These are phyloP conservation scores for Helichrysum umbraculigerum DNA, from an alignment of 129 eudicot genomes.

Conservation along the genomic window DNA sequence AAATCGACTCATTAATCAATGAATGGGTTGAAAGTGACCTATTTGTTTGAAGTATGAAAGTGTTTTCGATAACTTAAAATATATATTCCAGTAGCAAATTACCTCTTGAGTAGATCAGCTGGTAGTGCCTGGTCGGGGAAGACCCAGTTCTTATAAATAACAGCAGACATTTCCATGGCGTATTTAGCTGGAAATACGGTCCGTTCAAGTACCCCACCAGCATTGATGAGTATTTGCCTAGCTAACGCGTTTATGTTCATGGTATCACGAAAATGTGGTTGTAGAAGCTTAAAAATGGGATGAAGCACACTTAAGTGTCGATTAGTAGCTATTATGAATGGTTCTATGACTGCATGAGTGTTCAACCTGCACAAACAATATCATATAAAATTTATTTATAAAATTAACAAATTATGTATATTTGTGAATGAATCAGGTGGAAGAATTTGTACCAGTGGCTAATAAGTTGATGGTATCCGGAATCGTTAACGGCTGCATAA, in stretches of 20 bases:
- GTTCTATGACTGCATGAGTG: slow-evolving; percentile 92
- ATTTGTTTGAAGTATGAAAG: no score
- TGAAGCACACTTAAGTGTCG: slow-evolving; percentile 80
- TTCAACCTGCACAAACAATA: slow-evolving; percentile 56
- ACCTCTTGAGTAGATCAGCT: slow-evolving; percentile 78
- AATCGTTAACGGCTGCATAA: slow-evolving; percentile 90
- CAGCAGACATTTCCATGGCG: slow-evolving; percentile 79
- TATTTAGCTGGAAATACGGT: slow-evolving; percentile 77
- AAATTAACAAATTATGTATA: neutral
- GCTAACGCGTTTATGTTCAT: slow-evolving; percentile 84
- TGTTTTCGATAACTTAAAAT: no score
- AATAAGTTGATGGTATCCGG: slow-evolving; percentile 91
- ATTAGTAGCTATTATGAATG: slow-evolving; percentile 78
- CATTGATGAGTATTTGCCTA: slow-evolving; percentile 74
- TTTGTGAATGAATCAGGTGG: neutral
- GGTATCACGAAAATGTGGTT: slow-evolving; percentile 90
- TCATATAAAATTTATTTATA: neutral
- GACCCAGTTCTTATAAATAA: slow-evolving; percentile 66
- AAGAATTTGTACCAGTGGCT: slow-evolving; percentile 72
- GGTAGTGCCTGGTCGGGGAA: slow-evolving; percentile 85
- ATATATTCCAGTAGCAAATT: neutral
- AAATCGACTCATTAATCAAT: neutral
- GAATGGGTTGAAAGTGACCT: no score
- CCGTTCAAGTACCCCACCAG: slow-evolving; percentile 72
- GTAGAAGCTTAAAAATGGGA: slow-evolving; percentile 79